Evolutionary conservation across 164 flowering plant genomes (phyloP), one percentile per base, ranked within the genome.

Genomic region (Amborella trichopoda): DNA sequence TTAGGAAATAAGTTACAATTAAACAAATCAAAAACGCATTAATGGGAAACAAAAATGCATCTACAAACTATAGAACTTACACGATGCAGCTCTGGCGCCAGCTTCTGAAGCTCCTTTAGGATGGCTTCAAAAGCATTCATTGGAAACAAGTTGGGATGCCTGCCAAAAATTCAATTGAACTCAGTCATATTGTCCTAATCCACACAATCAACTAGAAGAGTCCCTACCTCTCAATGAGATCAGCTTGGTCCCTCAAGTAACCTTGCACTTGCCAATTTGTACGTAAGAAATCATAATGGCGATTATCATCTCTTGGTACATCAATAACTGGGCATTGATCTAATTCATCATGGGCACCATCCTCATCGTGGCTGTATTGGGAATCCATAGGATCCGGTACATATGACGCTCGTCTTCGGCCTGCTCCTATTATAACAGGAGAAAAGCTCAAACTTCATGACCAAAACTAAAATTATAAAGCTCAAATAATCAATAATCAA

Each of bases 221-320:
- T 26, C 41, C 74, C 64, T 57, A 83, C 94, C 71, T 81, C 61
- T 86, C 94, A 64, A 86, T 75, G 28, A 69, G 61, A 62, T 81
- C 87, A 48, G 96, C 89, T 67, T 81, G 89, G 62, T 78, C 81
- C 28, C 63, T 57, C 45, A 91, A 62, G 70, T 70, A 91, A 36
- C 94, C 94, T 60, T 91, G 96, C 28, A 86, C 72, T 68, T 91
- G 98, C 96, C 83, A 76, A 49, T 81, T 80, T 44, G 93, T 70
- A 37, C 83, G 87, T 34, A 86, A 65, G 55, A 78, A 75, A 30
- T 56, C 39, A 28, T 76, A 76, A 45, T 59, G 52, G 24, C 39
- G 41, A 40, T 54, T 38, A 50, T 67, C 73, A 52, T 44, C 30
- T 36, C 39, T 64, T 45, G 47, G 48, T 21, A 28, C 49, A 46